These are phyloP conservation scores for Leptographium wingfieldii DNA, from an alignment of 2,329 filamentous ascomycete genomes.

Conservation along the genomic window DNA sequence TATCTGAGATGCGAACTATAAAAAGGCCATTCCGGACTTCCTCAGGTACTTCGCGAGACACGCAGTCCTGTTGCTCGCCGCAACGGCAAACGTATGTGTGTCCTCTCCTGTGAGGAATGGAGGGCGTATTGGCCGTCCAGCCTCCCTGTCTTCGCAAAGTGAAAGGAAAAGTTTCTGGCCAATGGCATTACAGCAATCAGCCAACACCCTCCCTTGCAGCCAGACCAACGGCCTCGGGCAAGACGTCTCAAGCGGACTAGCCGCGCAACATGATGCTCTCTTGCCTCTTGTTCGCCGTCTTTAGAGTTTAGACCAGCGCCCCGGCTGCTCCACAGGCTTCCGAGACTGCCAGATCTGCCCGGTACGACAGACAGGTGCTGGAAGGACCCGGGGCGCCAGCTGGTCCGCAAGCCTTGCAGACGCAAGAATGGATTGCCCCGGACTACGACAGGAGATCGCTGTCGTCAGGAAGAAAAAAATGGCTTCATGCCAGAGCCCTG, in stretches of 20 bases:
- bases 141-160: not conserved
- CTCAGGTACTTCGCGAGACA: no score
- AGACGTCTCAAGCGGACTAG: no score
- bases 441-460: not conserved
- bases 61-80: not conserved
- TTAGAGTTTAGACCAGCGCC: not conserved
- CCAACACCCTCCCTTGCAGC: not conserved
- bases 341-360: no score
- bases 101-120: no score
- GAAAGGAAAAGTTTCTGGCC: not conserved
- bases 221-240: no score
- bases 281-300: not conserved
- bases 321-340: no score
- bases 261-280: no score
- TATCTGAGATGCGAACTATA: not conserved
- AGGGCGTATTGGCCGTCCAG: not conserved
- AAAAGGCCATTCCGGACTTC: not conserved
- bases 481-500: not conserved
- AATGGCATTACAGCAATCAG: not conserved
- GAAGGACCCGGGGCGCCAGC: not conserved
- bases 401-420: not conserved
- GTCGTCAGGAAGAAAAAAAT: not conserved
- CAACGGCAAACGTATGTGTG: no score
- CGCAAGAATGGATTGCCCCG: not conserved
- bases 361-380: no score